phyloP scores from a whole-genome alignment of 805 yeast genomes.

The Saturnispora sekii region DNA sequence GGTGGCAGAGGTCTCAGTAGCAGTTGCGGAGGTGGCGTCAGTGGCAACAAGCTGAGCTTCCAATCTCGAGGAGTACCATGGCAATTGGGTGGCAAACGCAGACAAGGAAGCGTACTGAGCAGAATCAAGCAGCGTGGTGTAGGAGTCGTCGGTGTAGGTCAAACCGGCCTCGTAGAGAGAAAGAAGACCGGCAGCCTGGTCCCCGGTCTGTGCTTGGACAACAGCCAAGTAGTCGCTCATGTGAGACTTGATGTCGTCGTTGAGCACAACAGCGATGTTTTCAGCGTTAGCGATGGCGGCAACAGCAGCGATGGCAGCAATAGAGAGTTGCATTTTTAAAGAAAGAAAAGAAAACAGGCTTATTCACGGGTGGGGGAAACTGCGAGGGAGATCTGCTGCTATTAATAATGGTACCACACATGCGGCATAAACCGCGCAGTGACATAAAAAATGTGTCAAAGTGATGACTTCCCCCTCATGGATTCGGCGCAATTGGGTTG shows the following conservation, averaged over 20 bases:
- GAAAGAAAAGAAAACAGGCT: background rate
- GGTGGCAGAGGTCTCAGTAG: conserved; percentile 8
- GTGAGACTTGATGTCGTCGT: conserved; percentile 28
- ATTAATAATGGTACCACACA: background rate
- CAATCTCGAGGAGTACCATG: conserved; percentile 29
- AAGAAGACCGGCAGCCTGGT: conserved; percentile 25
- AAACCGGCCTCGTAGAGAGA: conserved; percentile 24
- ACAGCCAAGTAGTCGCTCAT: conserved; percentile 26
- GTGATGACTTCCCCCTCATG: no score
- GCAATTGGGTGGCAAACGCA: conserved; percentile 24
- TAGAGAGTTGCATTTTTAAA: conserved; percentile 20
- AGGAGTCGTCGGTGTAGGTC: conserved; percentile 36
- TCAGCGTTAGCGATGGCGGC: conserved; percentile 18
- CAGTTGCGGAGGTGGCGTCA: conserved; percentile 8
- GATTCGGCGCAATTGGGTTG: no score
- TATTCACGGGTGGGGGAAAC: no score
- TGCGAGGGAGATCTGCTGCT: no score
- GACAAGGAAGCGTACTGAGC: conserved; percentile 14
- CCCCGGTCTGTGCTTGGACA: conserved; percentile 23
- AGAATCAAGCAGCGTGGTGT: conserved; percentile 31
- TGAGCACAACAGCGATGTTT: conserved; percentile 29
- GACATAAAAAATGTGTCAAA: background rate
- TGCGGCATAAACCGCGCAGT: background rate
- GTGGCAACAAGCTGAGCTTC: conserved; percentile 12
- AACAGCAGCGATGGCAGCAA: conserved; percentile 17